phyloP scores from a whole-genome alignment of 164 flowering plant genomes.

The Sextonia rubra region DNA sequence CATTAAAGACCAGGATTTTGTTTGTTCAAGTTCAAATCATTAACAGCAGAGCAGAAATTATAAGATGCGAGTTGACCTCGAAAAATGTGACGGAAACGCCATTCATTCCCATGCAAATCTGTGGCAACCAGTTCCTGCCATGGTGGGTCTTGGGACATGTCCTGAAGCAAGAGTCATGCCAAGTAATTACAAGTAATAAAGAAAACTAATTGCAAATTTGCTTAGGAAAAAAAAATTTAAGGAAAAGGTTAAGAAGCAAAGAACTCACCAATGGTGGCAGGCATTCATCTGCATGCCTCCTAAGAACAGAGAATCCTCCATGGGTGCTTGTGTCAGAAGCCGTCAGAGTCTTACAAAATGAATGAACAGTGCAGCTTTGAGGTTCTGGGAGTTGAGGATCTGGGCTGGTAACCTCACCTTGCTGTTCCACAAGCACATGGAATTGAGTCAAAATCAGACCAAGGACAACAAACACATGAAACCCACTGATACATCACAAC shows the following conservation, averaged over 20 bases:
- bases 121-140: constrained; percentile 87
- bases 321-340: constrained; percentile 98
- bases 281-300: constrained; percentile 97
- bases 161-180: constrained; percentile 35
- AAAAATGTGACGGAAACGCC: constrained; percentile 90
- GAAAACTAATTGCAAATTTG: constrained; percentile 7
- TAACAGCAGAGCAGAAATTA: background rate
- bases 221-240: background rate
- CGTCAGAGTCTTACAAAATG: constrained; percentile 92
- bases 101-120: constrained; percentile 79
- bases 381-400: constrained; percentile 76
- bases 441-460: background rate
- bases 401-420: constrained; percentile 63
- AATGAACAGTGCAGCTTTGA: constrained; percentile 55
- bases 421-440: constrained; percentile 34
- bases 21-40: no score
- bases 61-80: constrained; percentile 46
- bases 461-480: background rate
- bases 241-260: background rate
- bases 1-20: no score
- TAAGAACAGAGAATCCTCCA: constrained; percentile 94
- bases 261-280: constrained; percentile 79
- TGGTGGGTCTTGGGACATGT: constrained; percentile 90
- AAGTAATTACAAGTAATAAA: no score
- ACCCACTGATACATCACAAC: no score